Evolutionary conservation across 2,329 filamentous ascomycete species (phyloP), one percentile per base, ranked within the genome.

Genomic region (Ophiostoma sp.): DNA sequence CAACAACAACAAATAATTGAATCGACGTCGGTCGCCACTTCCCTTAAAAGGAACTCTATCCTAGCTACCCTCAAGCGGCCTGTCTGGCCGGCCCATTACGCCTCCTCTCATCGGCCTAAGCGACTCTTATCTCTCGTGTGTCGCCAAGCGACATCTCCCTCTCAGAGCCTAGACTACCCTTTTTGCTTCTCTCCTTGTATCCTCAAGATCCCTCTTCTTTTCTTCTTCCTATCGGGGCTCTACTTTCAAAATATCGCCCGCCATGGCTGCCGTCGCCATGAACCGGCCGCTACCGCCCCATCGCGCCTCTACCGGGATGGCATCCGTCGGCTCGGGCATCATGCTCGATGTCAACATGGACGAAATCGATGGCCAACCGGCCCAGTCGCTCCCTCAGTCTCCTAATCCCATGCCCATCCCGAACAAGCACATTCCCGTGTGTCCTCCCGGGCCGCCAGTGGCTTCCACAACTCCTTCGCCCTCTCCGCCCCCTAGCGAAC

Each of bases 391-490:
- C 67, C 76, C 76, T 62, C 76, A 77, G 41, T 68, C 74, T 3
- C 76, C 76, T 36, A 69, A 72, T 1, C 77, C 90, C 7, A 83
- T 95, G 33, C 92, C 93, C 13, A 83, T 95, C 33, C 92, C 93
- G 11, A 97, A 96, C 81, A 96, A 95, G 79, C 93, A 97, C 79
- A 84, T 97, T 33, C 93, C 94, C n/a, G 83, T 90, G 75, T 97
- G 93, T 80, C 90, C 93, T n/a, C 87, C 93, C 1, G 93, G 93
- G 1, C 90, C 92, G 73, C 87, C 86, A 67, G 68, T 72, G 27
- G 67, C 71, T 33, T 36, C 54, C 3, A 54, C 70, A 13, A 67
- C 67, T 7, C 69, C 71, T 5, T 67, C 71, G 35, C 70, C 71
- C 23, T 69, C 71, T 15, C 67, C 72, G 13, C 69, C 72, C 4